Evolutionary conservation across 2,329 filamentous ascomycete genomes (phyloP).

Genomic region (Colletotrichum shisoi): DNA sequence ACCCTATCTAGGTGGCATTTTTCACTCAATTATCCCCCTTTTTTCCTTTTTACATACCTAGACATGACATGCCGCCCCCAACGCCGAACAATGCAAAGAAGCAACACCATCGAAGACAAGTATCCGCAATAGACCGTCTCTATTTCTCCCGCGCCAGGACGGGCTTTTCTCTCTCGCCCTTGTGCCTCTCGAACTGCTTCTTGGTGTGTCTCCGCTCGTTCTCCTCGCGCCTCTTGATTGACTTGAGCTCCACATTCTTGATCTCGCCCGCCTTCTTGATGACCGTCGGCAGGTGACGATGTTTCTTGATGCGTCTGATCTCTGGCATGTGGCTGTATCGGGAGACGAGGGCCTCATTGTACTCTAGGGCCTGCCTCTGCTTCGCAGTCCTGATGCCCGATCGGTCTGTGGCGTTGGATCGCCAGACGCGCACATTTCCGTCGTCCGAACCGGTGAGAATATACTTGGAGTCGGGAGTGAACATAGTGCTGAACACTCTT

Average conservation of each 20-base stretch:
- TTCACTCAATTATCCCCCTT: slow-evolving; percentile 28
- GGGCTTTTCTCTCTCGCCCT: slow-evolving; percentile 91
- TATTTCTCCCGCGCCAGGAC: slow-evolving; percentile 72
- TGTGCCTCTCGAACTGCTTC: slow-evolving; percentile 77
- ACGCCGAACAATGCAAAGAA: slow-evolving; percentile 40
- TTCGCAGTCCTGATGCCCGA: slow-evolving; percentile 85
- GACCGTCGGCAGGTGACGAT: slow-evolving; percentile 89
- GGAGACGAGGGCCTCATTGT: slow-evolving; percentile 83
- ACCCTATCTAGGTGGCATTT: slow-evolving; percentile 29
- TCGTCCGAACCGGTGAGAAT: slow-evolving; percentile 91
- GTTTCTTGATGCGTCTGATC: slow-evolving; percentile 85
- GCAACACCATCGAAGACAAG: slow-evolving; percentile 16
- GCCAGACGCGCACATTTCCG: slow-evolving; percentile 87
- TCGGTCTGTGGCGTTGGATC: slow-evolving; percentile 81
- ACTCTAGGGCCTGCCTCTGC: slow-evolving; percentile 88
- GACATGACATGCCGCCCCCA: slow-evolving; percentile 31
- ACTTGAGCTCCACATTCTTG: slow-evolving; percentile 85
- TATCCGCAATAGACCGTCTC: slow-evolving; percentile 1
- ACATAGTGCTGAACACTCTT: slow-evolving; percentile 80
- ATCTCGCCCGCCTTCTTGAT: slow-evolving; percentile 97
- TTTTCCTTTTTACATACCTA: slow-evolving; percentile 25
- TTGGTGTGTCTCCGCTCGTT: slow-evolving; percentile 92
- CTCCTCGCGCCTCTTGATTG: slow-evolving; percentile 90
- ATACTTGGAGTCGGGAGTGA: slow-evolving; percentile 89
- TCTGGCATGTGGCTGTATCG: slow-evolving; percentile 96